Evolutionary conservation across 2,329 filamentous ascomycete genomes (phyloP), one percentile per base, ranked within the genome.

Genomic region (Thermomyces lanuginosus): DNA sequence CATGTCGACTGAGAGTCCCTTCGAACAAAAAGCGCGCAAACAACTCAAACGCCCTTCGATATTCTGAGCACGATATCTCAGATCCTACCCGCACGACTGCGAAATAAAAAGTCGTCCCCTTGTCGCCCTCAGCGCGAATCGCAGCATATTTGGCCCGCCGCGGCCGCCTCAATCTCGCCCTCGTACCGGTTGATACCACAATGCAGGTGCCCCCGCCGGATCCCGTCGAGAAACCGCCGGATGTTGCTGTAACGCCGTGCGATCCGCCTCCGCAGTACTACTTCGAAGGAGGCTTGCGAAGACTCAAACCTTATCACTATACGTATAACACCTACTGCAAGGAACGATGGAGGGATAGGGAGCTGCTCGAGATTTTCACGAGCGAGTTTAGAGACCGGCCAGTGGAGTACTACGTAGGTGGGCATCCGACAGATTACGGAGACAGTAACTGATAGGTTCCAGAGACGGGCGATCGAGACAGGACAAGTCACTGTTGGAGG

Each of bases 371-470:
- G 24, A 79, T 98, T 24, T 98, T 93, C 53, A 66, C 74, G 22
- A 74, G 76, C 46, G 89, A 98, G 53, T 98, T 98, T 48, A 72
- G 89, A 40, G 89, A 98, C 54, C 64, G 89, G 10, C 73, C 82
- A 0, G 51, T 72, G 16, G 76, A 79, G 42, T 98, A 98, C 58
- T 98, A 95, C 57, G 75, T 73, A 59, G 35, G 63, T 54, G 7
- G 3, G 4, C 7, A 15, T 5, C 7, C 14, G 8, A 24, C 17
- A 7, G 11, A 10, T 18, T 13, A 8, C 19, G 8, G 8, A 14
- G 5, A 10, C 11, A 14, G 5, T 18, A 12, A n/a, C 10, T 23
- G 29, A 10, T 21, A 32, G 24, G 7, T 18, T 27, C 8, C 20
- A 75, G 68, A 63, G 70, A 56, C 60, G 73, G 39, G 81, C 86